phyloP scores from a whole-genome alignment of 106 monocot species.

The Dioscorea dumetorum region DNA sequence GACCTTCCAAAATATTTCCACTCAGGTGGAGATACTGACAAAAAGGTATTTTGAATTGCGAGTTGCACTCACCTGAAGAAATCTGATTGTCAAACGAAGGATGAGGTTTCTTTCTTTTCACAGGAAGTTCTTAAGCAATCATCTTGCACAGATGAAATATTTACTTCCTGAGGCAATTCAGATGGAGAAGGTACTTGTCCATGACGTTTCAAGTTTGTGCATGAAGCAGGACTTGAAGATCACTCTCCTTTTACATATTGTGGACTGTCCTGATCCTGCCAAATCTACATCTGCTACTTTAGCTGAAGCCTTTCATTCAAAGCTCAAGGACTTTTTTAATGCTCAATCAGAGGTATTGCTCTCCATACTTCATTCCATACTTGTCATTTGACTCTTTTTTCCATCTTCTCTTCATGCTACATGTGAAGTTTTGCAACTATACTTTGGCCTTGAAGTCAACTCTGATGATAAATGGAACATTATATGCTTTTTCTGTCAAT shows the following conservation, averaged over 20 bases:
- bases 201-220: constrained; percentile 50
- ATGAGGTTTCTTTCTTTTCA: constrained; percentile 3
- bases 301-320: constrained; percentile 41
- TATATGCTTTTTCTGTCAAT: too few relatives aligned
- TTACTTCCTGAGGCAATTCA: constrained; percentile 54
- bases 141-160: constrained; percentile 72
- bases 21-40: constrained; percentile 49
- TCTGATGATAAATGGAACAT: too few relatives aligned
- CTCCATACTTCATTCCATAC: neutral
- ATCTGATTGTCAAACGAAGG: neutral
- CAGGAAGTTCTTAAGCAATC: constrained; percentile 51
- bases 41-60: constrained; percentile 31
- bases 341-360: constrained; percentile 17
- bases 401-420: neutral
- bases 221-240: constrained; percentile 64
- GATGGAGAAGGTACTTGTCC: constrained; percentile 54
- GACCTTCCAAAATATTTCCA: constrained; percentile 47
- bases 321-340: constrained; percentile 29
- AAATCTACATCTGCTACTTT: constrained; percentile 31
- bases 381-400: neutral
- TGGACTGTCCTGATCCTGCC: constrained; percentile 11
- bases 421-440: too few relatives aligned
- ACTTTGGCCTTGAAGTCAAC: too few relatives aligned
- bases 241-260: constrained; percentile 18
- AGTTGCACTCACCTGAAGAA: neutral